These are phyloP conservation scores for Apiotrichum porosum DNA, from an alignment of 1,284 basidiomycete species.

Conservation along the genomic window DNA sequence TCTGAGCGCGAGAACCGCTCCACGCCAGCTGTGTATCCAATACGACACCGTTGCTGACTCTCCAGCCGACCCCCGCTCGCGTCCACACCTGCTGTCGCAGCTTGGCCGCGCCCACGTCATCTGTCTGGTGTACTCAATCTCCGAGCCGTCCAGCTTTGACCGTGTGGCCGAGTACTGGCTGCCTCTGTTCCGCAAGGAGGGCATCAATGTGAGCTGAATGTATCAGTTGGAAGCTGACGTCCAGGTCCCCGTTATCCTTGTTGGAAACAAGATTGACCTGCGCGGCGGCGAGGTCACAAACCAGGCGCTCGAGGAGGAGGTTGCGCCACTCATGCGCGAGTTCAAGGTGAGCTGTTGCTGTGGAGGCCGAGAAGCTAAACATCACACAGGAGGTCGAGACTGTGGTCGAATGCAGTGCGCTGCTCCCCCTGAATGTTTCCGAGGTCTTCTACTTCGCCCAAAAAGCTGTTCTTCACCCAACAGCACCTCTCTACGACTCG, in stretches of 20 bases:
- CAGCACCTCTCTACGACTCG: slow-evolving; percentile 94
- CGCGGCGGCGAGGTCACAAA: slow-evolving; percentile 89
- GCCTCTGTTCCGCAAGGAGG: slow-evolving; percentile 90
- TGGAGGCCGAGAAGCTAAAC: too few relatives aligned
- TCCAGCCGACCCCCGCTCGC: slow-evolving; percentile 48
- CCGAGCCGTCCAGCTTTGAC: slow-evolving; percentile 92
- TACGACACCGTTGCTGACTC: not conserved
- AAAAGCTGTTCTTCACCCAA: slow-evolving; percentile 95
- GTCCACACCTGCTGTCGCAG: slow-evolving; percentile 84
- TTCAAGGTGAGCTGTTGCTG: slow-evolving; percentile 69
- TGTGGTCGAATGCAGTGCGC: slow-evolving; percentile 93
- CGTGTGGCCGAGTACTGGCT: slow-evolving; percentile 98
- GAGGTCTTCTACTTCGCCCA: slow-evolving; percentile 99
- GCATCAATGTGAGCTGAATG: slow-evolving; percentile 70
- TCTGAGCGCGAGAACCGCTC: not conserved
- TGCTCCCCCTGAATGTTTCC: slow-evolving; percentile 83
- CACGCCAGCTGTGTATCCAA: too few relatives aligned
- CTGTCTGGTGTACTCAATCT: slow-evolving; percentile 93
- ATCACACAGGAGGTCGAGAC: slow-evolving; percentile 98
- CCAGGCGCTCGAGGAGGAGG: slow-evolving; percentile 88
- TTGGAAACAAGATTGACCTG: slow-evolving; percentile 97
- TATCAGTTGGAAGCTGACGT: not conserved
- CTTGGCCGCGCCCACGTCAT: slow-evolving; percentile 96
- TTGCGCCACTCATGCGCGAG: slow-evolving; percentile 91
- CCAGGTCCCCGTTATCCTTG: slow-evolving; percentile 93